Evolutionary conservation across 2,329 filamentous ascomycete genomes (phyloP).

Genomic region (Claviceps humidiphila): DNA sequence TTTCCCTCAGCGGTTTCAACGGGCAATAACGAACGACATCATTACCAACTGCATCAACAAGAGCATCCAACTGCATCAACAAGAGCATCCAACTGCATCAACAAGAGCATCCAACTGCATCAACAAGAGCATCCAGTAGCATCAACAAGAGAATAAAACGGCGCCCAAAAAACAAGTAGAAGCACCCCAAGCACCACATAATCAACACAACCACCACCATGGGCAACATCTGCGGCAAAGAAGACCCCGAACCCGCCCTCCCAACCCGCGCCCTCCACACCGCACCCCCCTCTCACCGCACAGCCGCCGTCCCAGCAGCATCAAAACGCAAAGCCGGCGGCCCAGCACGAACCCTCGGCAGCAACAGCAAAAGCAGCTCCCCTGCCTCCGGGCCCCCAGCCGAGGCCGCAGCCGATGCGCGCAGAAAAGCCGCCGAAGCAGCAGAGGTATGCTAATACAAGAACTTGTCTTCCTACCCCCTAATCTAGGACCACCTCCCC

Average conservation of each 20-base stretch:
- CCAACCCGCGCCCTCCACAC: slow-evolving; percentile 61
- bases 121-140: too few species aligned
- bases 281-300: slow-evolving; percentile 28
- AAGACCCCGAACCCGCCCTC: slow-evolving; percentile 50
- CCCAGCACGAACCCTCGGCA: slow-evolving; percentile 50
- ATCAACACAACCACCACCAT: slow-evolving; percentile 30
- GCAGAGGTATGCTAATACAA: slow-evolving; percentile 51
- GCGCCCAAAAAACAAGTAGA: too few species aligned
- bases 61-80: too few species aligned
- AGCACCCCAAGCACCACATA: not conserved
- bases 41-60: too few species aligned
- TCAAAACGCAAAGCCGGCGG: slow-evolving; percentile 33
- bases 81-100: too few species aligned
- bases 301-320: slow-evolving; percentile 33
- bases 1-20: too few species aligned
- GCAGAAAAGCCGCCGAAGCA: slow-evolving; percentile 62
- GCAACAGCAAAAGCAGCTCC: slow-evolving; percentile 15
- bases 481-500: not conserved
- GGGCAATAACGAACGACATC: too few species aligned
- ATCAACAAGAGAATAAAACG: too few species aligned
- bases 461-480: slow-evolving; percentile 16
- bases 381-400: slow-evolving; percentile 12
- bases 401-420: slow-evolving; percentile 35
- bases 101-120: too few species aligned
- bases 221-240: slow-evolving; percentile 80